These are phyloP conservation scores for Penicillium pancosmium DNA, from an alignment of 495 filamentous ascomycete genomes.

Conservation along the genomic window DNA sequence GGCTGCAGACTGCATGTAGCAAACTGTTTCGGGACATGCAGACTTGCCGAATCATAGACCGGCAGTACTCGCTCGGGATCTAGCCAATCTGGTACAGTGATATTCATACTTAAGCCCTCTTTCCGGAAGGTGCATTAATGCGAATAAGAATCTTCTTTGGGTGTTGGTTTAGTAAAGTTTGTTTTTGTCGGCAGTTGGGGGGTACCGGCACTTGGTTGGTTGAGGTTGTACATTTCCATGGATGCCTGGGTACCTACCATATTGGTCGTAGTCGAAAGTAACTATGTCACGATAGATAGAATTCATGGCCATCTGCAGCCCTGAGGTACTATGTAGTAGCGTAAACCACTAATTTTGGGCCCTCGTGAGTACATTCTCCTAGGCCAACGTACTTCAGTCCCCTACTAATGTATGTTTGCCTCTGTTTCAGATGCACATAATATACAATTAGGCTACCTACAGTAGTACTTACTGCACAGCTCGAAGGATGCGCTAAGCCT, in stretches of 20 bases:
- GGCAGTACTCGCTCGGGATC: neutral
- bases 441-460: too few relatives aligned
- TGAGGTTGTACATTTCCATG: neutral
- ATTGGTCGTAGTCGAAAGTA: too few relatives aligned
- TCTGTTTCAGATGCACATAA: too few relatives aligned
- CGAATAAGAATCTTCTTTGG: neutral
- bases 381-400: too few relatives aligned
- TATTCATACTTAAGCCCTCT: neutral
- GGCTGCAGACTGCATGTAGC: constrained; percentile 14
- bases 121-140: neutral
- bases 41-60: constrained; percentile 3
- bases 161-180: constrained; percentile 1
- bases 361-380: too few relatives aligned
- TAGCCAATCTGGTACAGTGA: neutral
- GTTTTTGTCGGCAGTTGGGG: neutral
- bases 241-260: too few relatives aligned
- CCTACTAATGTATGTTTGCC: too few relatives aligned
- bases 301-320: too few relatives aligned
- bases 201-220: neutral
- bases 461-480: neutral
- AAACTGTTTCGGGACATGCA: constrained; percentile 17
- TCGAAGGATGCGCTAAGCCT: too few relatives aligned
- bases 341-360: too few relatives aligned
- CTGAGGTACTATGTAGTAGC: too few relatives aligned
- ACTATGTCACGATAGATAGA: too few relatives aligned